Evolutionary conservation across 768 basidiomycete genomes (phyloP).

Genomic region (Heimioporus sp.): DNA sequence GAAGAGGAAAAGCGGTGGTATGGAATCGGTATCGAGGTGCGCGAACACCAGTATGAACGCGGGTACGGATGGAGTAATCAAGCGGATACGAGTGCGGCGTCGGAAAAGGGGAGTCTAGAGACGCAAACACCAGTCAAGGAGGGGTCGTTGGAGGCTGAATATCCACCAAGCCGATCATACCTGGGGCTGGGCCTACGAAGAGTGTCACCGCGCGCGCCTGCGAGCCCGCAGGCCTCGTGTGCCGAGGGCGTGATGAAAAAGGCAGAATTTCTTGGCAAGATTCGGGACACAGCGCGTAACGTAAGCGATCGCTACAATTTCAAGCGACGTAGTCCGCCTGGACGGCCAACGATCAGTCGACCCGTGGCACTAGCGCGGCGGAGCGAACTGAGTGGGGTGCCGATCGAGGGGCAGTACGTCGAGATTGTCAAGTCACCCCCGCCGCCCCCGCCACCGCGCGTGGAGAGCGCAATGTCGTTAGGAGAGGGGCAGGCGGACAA

Average conservation of each 20-base stretch:
- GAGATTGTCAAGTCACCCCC: conserved; percentile 19
- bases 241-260: conserved; percentile 65
- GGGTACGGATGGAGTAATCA: conserved; percentile 33
- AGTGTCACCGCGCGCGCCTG: conserved; percentile 45
- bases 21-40: conserved; percentile 41
- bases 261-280: conserved; percentile 61
- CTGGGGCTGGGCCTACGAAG: conserved; percentile 50
- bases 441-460: conserved; percentile 4
- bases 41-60: conserved; percentile 11
- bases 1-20: conserved; percentile 72
- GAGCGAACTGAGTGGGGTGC: conserved; percentile 16
- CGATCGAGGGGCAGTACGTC: conserved; percentile 35
- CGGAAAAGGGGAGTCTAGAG: conserved; percentile 35
- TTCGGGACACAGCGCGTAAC: conserved; percentile 61
- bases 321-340: conserved; percentile 33
- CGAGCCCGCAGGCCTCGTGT: conserved; percentile 34
- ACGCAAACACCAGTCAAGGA: conserved; percentile 22
- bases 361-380: conserved; percentile 44
- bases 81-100: conserved; percentile 24
- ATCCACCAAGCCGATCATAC: conserved; percentile 15
- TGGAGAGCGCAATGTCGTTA: conserved; percentile 37
- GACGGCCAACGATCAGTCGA: conserved; percentile 55
- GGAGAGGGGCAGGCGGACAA: conserved; percentile 35
- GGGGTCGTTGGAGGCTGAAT: conserved; percentile 11
- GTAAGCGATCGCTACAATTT: conserved; percentile 59